Conservation (phyloP, 176 grass and related monocot species). For the Hyparrhenia diplandra region DNA sequence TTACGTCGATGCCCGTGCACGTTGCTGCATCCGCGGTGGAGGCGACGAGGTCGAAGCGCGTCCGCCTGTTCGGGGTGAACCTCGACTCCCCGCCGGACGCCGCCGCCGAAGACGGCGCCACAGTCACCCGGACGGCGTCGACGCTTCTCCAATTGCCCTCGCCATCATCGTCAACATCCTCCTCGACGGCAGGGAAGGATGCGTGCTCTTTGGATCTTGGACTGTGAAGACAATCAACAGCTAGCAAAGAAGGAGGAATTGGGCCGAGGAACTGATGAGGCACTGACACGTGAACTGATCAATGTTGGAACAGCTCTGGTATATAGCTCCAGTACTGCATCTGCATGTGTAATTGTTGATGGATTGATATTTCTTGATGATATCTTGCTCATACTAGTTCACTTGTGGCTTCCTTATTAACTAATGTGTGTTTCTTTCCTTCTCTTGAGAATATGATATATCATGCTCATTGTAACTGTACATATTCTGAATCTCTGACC, state of each 20-base stretch:
- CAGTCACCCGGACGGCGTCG: background rate
- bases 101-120: background rate
- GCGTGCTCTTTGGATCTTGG: conserved; percentile 75
- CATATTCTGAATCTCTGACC: no score
- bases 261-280: background rate
- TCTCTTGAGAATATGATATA: conserved; percentile 2
- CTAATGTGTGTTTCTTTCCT: background rate
- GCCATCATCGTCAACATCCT: conserved; percentile 44
- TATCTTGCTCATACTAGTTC: conserved; percentile 30
- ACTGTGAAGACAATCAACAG: conserved; percentile 57
- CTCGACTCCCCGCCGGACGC: conserved; percentile 36
- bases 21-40: conserved; percentile 17
- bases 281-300: conserved; percentile 25
- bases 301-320: conserved; percentile 35
- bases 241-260: background rate
- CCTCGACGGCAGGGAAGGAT: conserved; percentile 55
- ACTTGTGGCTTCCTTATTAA: conserved; percentile 15
- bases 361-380: conserved; percentile 28
- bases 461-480: background rate
- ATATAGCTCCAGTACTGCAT: conserved; percentile 44
- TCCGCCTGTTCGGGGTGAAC: conserved; percentile 90
- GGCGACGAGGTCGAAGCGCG: conserved; percentile 41
- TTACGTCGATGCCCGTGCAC: conserved; percentile 55
- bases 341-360: conserved; percentile 32
- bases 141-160: conserved; percentile 25